Evolutionary conservation across 495 filamentous ascomycete species (phyloP).

Genomic region (Penicillium chermesinum): DNA sequence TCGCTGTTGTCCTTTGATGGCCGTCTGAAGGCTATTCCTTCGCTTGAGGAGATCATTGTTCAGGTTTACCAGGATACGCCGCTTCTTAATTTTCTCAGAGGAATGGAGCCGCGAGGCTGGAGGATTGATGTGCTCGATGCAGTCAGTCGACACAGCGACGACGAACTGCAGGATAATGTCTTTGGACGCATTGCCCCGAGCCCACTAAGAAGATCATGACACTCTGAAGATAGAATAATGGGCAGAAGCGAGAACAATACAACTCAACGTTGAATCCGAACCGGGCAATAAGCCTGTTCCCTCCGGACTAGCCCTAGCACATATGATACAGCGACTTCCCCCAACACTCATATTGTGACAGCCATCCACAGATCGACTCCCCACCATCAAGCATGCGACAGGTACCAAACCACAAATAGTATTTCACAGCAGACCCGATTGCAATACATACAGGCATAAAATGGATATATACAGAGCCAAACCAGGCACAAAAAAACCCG

Average conservation of each 20-base stretch:
- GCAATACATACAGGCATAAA: constrained; percentile 13
- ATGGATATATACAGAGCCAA: constrained; percentile 9
- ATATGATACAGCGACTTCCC: too few species aligned
- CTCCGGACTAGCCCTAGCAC: too few species aligned
- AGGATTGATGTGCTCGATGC: constrained; percentile 2
- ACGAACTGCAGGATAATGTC: neutral
- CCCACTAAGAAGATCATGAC: neutral
- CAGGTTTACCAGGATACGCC: neutral
- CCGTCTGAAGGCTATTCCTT: neutral
- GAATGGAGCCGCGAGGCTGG: neutral
- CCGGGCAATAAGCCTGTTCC: too few species aligned
- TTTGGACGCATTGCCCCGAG: neutral
- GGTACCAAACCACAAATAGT: neutral
- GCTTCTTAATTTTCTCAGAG: neutral
- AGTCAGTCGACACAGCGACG: neutral
- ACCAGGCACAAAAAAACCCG: constrained; percentile 4
- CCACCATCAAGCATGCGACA: neutral
- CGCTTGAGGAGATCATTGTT: neutral
- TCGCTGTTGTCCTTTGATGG: neutral
- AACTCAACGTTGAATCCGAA: too few species aligned
- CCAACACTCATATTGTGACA: neutral
- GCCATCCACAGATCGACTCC: neutral
- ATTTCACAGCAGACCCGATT: constrained; percentile 4
- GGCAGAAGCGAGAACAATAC: too few species aligned
- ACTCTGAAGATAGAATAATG: neutral